A percentile compares a stretch with the other conserved stretches of the same genome.
Evolutionary conservation across 352 stramenopile species (phyloP).

Genomic region (Saprolegnia diclina): DNA sequence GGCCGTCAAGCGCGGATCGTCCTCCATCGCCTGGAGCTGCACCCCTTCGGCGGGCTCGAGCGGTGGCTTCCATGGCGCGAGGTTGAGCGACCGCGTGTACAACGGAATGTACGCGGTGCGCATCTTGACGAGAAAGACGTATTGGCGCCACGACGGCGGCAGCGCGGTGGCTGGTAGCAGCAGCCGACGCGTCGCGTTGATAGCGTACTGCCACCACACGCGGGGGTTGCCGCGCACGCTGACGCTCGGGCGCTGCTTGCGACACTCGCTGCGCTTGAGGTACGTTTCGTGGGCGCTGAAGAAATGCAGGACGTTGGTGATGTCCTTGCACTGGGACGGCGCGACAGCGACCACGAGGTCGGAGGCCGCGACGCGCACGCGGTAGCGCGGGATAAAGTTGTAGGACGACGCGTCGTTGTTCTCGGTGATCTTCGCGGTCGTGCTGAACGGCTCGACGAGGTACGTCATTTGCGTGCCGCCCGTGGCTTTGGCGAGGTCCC

Average conservation of each 20-base stretch:
- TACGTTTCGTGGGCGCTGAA: slow-evolving; percentile 76
- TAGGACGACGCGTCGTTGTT: slow-evolving; percentile 68
- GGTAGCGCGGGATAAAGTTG: slow-evolving; percentile 60
- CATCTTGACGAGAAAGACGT: not conserved
- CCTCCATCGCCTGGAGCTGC: slow-evolving; percentile 57
- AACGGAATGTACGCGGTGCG: slow-evolving; percentile 70
- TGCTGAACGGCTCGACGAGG: slow-evolving; percentile 70
- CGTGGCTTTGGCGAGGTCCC: slow-evolving; percentile 26
- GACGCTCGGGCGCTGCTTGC: slow-evolving; percentile 50
- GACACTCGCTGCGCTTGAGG: slow-evolving; percentile 74
- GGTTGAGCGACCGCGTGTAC: slow-evolving; percentile 61
- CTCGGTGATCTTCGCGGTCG: slow-evolving; percentile 63
- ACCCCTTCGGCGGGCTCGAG: slow-evolving; percentile 42
- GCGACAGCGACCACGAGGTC: slow-evolving; percentile 62
- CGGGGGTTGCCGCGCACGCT: slow-evolving; percentile 43
- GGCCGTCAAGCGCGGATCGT: slow-evolving; percentile 46
- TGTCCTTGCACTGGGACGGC: slow-evolving; percentile 65
- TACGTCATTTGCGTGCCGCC: slow-evolving; percentile 35
- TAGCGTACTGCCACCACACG: slow-evolving; percentile 74
- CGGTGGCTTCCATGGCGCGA: slow-evolving; percentile 48
- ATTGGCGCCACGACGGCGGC: not conserved
- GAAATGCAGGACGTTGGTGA: slow-evolving; percentile 71
- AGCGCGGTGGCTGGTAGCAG: not conserved
- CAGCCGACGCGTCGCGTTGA: slow-evolving; percentile 34
- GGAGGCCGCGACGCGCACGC: slow-evolving; percentile 61